phyloP scores from a whole-genome alignment of 257 asterid species.

The Nicotiana obtusifolia region DNA sequence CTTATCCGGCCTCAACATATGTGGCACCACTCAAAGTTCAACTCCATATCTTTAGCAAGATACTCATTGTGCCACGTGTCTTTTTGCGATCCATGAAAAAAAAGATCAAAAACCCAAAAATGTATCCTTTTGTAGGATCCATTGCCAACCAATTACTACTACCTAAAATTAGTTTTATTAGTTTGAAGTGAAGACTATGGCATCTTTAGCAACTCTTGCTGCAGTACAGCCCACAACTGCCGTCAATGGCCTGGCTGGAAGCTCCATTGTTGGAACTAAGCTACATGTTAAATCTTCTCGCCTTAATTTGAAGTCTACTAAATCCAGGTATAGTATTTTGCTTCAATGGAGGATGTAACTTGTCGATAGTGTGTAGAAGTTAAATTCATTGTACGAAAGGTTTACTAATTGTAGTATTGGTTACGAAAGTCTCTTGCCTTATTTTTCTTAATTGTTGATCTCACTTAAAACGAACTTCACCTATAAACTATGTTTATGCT shows the following conservation, averaged over 20 bases:
- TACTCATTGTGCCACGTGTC: constrained; percentile 47
- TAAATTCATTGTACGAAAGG: too few relatives aligned
- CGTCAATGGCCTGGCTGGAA: constrained; percentile 84
- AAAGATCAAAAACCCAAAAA: not conserved
- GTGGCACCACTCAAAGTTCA: constrained; percentile 27
- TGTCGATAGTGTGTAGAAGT: not conserved
- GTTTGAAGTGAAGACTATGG: constrained; percentile 40
- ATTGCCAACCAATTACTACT: not conserved
- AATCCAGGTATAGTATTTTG: constrained; percentile 35
- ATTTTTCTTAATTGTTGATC: too few relatives aligned
- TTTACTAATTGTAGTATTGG: too few relatives aligned
- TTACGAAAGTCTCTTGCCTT: too few relatives aligned
- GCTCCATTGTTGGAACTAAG: constrained; percentile 75
- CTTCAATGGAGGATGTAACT: too few relatives aligned
- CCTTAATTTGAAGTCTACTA: constrained; percentile 42
- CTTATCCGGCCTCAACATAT: constrained; percentile 36
- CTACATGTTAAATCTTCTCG: constrained; percentile 60
- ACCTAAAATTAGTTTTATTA: constrained; percentile 15
- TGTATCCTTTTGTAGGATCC: too few relatives aligned
- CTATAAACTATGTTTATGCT: too few relatives aligned
- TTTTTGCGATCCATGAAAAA: constrained; percentile 26
- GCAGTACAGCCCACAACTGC: constrained; percentile 50
- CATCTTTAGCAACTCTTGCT: constrained; percentile 65
- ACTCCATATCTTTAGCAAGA: constrained; percentile 27
- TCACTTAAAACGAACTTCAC: too few relatives aligned